A percentile compares a stretch with the other conserved stretches of the same genome.
phyloP scores from a whole-genome alignment of 2,329 filamentous ascomycete genomes.

The Clarireedia sp. region DNA sequence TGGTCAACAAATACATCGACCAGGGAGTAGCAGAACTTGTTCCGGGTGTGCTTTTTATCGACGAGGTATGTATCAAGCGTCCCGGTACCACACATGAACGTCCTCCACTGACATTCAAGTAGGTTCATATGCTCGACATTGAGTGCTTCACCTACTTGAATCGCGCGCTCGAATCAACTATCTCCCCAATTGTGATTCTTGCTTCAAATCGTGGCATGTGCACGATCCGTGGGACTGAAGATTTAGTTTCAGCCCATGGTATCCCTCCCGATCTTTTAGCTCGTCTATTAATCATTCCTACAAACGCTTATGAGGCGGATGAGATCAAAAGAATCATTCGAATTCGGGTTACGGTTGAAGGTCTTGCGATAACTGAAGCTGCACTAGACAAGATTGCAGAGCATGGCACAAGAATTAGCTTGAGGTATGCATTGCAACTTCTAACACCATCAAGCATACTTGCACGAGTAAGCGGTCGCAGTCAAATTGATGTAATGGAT shows the following conservation, averaged over 20 bases:
- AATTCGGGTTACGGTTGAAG: constrained; percentile 75
- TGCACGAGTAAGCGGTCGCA: constrained; percentile 72
- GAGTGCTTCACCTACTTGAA: constrained; percentile 99
- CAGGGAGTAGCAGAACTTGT: constrained; percentile 96
- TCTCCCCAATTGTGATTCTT: constrained; percentile 94
- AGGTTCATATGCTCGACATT: constrained; percentile 99
- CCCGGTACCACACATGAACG: background rate
- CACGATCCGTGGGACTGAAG: constrained; percentile 78
- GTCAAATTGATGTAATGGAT: constrained; percentile 69
- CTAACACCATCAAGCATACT: constrained; percentile 64
- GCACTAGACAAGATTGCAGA: constrained; percentile 82
- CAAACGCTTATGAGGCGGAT: constrained; percentile 75
- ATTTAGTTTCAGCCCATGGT: constrained; percentile 81
- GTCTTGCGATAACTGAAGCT: constrained; percentile 67
- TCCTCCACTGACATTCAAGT: constrained; percentile 14
- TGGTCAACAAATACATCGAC: constrained; percentile 98
- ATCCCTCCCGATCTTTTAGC: constrained; percentile 90
- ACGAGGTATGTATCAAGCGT: constrained; percentile 61
- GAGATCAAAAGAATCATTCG: constrained; percentile 92
- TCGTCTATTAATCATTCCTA: constrained; percentile 92
- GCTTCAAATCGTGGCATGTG: constrained; percentile 95
- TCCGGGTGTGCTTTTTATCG: constrained; percentile 96
- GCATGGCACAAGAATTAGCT: constrained; percentile 79
- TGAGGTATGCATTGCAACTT: constrained; percentile 89
- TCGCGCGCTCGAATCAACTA: constrained; percentile 88